Evolutionary conservation across 441 rosid species (phyloP).

Genomic region (Metrosideros polymorpha): DNA sequence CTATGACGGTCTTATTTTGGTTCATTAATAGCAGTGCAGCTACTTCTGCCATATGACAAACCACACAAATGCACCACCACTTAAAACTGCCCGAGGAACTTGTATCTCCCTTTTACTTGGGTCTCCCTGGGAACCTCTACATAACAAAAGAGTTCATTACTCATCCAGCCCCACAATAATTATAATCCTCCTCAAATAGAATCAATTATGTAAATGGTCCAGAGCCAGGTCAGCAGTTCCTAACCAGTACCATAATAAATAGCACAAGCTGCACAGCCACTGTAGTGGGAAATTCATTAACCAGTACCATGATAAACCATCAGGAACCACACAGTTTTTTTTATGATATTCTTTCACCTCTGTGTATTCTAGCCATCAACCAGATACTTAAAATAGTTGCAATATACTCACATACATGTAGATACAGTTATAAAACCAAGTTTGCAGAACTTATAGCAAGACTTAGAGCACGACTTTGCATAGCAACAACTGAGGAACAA

Average conservation of each 20-base stretch:
- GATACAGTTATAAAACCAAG: neutral
- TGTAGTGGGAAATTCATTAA: neutral
- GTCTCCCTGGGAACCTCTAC: neutral
- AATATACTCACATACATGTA: neutral
- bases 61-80: neutral
- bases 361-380: neutral
- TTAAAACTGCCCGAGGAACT: neutral
- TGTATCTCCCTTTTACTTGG: neutral
- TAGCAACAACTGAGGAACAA: neutral
- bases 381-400: neutral
- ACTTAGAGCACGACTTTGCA: neutral
- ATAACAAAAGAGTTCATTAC: neutral
- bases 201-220: neutral
- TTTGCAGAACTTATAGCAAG: neutral
- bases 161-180: neutral
- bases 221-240: neutral
- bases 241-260: neutral
- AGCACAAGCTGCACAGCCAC: neutral
- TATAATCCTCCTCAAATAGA: neutral
- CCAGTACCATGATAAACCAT: neutral
- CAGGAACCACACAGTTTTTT: accelerated
- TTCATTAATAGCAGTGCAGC: neutral
- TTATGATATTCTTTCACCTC: neutral
- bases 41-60: neutral
- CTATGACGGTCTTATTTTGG: neutral